These are phyloP conservation scores for Persicaria maculosa DNA, from an alignment of 148 eudicot species.

Conservation along the genomic window DNA sequence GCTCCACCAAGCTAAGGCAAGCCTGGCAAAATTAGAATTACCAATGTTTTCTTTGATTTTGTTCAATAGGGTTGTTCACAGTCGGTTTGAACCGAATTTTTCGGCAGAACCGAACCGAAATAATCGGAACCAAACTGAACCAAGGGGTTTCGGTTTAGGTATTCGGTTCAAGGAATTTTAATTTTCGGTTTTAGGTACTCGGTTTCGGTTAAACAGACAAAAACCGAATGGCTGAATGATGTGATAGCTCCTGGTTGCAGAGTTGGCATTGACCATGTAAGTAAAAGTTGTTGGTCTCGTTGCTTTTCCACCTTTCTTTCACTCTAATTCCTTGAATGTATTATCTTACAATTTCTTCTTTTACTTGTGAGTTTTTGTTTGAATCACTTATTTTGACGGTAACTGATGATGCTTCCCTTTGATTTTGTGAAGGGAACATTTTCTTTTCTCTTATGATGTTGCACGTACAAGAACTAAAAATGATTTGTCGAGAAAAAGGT, in stretches of 20 bases:
- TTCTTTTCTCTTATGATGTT: constrained; percentile 87
- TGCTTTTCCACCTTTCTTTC: neutral
- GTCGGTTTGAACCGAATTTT: too few relatives aligned
- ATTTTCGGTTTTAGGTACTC: too few relatives aligned
- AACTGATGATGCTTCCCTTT: constrained; percentile 43
- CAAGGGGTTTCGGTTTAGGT: too few relatives aligned
- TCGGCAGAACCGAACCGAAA: too few relatives aligned
- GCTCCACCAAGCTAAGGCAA: too few relatives aligned
- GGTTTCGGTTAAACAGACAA: too few relatives aligned
- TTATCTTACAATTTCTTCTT: neutral
- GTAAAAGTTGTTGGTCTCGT: constrained; percentile 21
- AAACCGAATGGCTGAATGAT: constrained; percentile 96
- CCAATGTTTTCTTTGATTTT: too few relatives aligned
- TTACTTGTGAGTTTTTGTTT: neutral
- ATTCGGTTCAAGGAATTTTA: too few relatives aligned
- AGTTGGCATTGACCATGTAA: constrained; percentile 98
- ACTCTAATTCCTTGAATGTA: neutral
- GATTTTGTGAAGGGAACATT: constrained; percentile 92
- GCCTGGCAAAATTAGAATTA: too few relatives aligned
- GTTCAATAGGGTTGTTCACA: too few relatives aligned
- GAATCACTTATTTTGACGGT: constrained; percentile 1
- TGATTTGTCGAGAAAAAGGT: constrained; percentile 57
- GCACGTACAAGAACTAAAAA: constrained; percentile 88
- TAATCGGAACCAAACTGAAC: too few relatives aligned
- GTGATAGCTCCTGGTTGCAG: constrained; percentile 80